Percentiles rank a stretch among this genome's conserved stretches.
Conservation (phyloP, 164 flowering plant species). For the Stephania cephalantha region DNA sequence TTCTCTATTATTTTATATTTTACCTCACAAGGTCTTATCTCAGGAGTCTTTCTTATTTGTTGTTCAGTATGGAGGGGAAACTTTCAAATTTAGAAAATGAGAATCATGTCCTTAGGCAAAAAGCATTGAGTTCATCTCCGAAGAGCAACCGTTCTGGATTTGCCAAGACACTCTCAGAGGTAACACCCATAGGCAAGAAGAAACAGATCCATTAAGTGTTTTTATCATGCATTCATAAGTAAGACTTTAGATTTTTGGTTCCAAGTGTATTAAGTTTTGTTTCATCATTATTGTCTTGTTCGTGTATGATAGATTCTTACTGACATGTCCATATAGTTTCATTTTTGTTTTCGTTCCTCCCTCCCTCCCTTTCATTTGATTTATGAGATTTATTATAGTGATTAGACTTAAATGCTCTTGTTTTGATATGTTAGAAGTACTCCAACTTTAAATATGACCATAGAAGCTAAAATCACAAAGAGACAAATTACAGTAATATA, state of each 20-base stretch:
- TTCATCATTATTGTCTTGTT: not conserved
- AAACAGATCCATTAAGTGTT: no score
- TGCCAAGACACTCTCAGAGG: conserved; percentile 52
- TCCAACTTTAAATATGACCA: conserved; percentile 16
- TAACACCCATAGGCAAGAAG: conserved; percentile 16
- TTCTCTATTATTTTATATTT: not conserved
- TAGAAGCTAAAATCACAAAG: no score
- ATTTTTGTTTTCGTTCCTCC: not conserved
- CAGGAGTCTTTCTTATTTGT: conserved; percentile 4
- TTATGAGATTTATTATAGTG: not conserved
- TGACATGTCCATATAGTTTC: not conserved
- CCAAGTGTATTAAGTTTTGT: not conserved
- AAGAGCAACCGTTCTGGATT: conserved; percentile 42
- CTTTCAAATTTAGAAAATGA: conserved; percentile 65
- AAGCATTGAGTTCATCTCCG: conserved; percentile 55
- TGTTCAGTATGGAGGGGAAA: conserved; percentile 73
- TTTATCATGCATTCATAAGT: no score
- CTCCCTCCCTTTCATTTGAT: not conserved
- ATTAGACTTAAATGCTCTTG: not conserved
- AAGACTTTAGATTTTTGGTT: not conserved
- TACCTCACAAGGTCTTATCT: not conserved
- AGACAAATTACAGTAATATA: no score
- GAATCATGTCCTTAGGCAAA: conserved; percentile 80
- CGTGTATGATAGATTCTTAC: not conserved
- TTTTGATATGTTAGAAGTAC: conserved; percentile 45